Evolutionary conservation across 306 rosid species (phyloP).

Genomic region (Prunus kanzakura): DNA sequence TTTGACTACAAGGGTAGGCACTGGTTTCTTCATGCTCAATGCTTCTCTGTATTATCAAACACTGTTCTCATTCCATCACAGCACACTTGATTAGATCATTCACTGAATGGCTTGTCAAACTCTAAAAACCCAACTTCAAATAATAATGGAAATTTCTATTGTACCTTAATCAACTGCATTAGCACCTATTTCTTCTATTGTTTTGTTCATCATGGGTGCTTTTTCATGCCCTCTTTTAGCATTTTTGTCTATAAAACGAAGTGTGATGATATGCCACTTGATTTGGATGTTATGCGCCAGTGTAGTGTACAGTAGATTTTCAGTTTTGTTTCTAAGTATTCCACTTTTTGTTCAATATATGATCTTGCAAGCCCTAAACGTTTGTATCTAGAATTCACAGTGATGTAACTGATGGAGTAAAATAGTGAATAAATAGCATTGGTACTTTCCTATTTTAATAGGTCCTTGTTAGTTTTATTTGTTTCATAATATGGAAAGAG

Average conservation of each 20-base stretch:
- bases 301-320: neutral
- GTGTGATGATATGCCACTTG: conserved; percentile 4
- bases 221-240: neutral
- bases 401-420: neutral
- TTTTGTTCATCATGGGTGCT: neutral
- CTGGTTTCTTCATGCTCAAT: neutral
- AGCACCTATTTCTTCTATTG: neutral
- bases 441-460: neutral
- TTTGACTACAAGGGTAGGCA: neutral
- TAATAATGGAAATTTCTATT: neutral
- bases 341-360: neutral
- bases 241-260: neutral
- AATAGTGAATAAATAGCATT: neutral
- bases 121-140: neutral
- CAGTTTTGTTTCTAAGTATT: neutral
- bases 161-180: neutral
- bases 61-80: no score
- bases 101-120: neutral
- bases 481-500: neutral
- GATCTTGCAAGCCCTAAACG: neutral
- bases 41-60: neutral
- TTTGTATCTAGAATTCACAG: neutral
- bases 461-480: neutral
- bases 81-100: neutral
- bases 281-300: neutral